A percentile compares a stretch with the other conserved stretches of the same genome.
These are phyloP conservation scores for Apiospora sp. DNA, from an alignment of 2,329 filamentous ascomycete genomes.

Conservation along the genomic window DNA sequence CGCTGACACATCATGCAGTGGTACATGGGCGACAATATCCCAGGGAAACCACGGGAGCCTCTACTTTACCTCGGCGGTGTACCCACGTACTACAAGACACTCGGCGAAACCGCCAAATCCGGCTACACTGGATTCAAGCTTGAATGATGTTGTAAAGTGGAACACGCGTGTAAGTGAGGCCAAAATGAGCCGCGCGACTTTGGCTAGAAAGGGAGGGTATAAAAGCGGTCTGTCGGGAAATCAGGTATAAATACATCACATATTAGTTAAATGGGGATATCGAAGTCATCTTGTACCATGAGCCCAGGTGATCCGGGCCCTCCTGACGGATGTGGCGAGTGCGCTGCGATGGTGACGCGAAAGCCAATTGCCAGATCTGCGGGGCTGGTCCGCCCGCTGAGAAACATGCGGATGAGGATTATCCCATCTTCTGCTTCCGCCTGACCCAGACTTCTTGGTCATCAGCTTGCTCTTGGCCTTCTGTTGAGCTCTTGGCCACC, in stretches of 20 bases:
- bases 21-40: constrained; percentile 52
- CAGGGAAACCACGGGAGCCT: constrained; percentile 47
- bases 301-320: neutral
- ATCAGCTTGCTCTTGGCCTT: neutral
- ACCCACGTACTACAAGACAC: constrained; percentile 28
- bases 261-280: neutral
- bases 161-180: neutral
- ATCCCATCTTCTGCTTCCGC: constrained; percentile 43
- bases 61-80: constrained; percentile 43
- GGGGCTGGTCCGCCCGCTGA: neutral
- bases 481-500: constrained; percentile 13
- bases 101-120: constrained; percentile 6
- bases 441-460: constrained; percentile 42
- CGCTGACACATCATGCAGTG: neutral
- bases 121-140: constrained; percentile 18
- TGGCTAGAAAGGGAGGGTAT: neutral
- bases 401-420: neutral
- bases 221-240: neutral
- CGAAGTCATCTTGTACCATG: neutral
- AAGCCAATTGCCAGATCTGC: neutral
- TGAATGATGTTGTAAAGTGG: neutral
- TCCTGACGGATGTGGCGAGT: neutral
- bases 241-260: neutral
- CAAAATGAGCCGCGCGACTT: neutral
- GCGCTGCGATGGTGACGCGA: neutral